Evolutionary conservation across 2,329 filamentous ascomycete genomes (phyloP).

Genomic region (Xylariaceae sp.): DNA sequence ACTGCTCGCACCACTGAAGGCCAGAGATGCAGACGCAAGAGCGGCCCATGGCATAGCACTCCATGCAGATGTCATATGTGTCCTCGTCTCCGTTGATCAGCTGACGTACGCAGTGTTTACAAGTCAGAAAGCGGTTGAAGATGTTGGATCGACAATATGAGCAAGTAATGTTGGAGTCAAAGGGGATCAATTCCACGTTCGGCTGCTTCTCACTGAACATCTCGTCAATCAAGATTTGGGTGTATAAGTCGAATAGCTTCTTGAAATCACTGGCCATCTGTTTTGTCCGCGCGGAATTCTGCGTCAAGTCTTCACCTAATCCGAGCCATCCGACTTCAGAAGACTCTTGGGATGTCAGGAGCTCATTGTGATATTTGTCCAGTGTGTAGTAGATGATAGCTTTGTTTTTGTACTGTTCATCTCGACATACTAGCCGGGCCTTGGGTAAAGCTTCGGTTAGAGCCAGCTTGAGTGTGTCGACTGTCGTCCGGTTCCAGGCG

Average conservation of each 20-base stretch:
- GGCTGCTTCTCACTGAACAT: conserved; percentile 73
- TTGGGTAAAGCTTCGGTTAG: conserved; percentile 83
- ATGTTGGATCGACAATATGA: conserved; percentile 95
- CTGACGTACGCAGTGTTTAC: conserved; percentile 72
- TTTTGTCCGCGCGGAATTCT: conserved; percentile 48
- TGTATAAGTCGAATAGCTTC: conserved; percentile 72
- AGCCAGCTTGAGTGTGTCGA: conserved; percentile 84
- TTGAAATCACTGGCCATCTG: conserved; percentile 82
- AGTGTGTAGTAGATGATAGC: conserved; percentile 88
- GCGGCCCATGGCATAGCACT: conserved; percentile 95
- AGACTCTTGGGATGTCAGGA: conserved; percentile 50
- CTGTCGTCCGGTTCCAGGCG: conserved; percentile 94
- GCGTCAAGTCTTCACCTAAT: conserved; percentile 40
- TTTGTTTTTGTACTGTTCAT: conserved; percentile 99
- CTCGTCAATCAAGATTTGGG: conserved; percentile 76
- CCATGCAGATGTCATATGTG: conserved; percentile 95
- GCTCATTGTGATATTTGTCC: conserved; percentile 67
- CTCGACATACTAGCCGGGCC: conserved; percentile 85
- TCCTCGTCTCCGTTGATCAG: conserved; percentile 68
- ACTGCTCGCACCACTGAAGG: conserved; percentile 90
- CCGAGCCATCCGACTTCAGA: conserved; percentile 45
- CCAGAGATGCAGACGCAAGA: conserved; percentile 86
- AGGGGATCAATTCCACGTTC: conserved; percentile 70
- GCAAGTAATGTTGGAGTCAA: conserved; percentile 89
- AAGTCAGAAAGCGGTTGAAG: conserved; percentile 94